Conservation (phyloP, 73 alveolate species). For the Tetrahymena elliotti region DNA sequence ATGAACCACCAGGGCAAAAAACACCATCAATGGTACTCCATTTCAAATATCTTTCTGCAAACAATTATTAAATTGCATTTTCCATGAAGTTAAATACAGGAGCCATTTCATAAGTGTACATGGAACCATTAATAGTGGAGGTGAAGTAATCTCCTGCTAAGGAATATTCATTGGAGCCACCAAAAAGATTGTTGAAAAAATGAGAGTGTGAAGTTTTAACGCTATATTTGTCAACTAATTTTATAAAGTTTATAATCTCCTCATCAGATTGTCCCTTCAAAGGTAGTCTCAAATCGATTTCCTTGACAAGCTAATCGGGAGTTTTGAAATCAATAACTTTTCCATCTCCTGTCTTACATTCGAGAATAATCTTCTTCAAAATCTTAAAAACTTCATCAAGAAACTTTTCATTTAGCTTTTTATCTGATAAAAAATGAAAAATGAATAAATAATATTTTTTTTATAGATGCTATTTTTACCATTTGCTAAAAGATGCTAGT, state of each 20-base stretch:
- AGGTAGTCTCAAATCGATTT: neutral
- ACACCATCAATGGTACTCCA: constrained; percentile 20
- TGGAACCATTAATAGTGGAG: neutral
- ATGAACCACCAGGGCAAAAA: constrained; percentile 12
- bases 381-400: neutral
- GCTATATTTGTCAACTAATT: neutral
- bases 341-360: neutral
- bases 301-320: neutral
- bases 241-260: neutral
- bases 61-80: neutral
- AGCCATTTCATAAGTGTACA: constrained; percentile 16
- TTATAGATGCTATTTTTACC: neutral
- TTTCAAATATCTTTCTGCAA: neutral
- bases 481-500: neutral
- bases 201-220: constrained; percentile 6
- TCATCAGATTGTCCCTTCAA: neutral
- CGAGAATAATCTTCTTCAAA: neutral
- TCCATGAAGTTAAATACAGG: constrained; percentile 22
- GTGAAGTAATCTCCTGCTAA: constrained; percentile 9
- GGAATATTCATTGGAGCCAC: neutral
- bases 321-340: neutral
- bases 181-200: constrained; percentile 1
- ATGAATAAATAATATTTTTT: neutral
- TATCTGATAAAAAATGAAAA: neutral
- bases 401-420: neutral